Conservation (phyloP, 345 rosid species). For the Pistacia vera region DNA sequence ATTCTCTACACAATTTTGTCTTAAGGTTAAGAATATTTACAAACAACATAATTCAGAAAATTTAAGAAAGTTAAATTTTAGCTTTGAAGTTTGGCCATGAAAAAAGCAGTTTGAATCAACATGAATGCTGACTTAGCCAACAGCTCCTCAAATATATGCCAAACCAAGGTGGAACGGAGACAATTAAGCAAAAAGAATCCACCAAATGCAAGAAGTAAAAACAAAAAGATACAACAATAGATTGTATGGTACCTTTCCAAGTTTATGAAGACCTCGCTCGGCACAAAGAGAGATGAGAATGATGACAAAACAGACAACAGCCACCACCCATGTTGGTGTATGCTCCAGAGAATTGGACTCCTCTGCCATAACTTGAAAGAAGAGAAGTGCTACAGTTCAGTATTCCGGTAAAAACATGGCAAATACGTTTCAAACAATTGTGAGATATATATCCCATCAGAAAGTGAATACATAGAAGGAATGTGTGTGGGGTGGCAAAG, state of each 20-base stretch:
- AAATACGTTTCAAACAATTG: not conserved
- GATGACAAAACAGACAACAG: slow-evolving; percentile 69
- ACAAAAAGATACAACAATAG: not conserved
- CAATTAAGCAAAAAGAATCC: not conserved
- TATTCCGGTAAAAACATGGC: not conserved
- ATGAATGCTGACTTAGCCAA: not conserved
- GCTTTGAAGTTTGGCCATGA: not conserved
- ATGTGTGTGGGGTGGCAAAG: slow-evolving; percentile 10
- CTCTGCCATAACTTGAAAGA: slow-evolving; percentile 38
- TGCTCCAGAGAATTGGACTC: slow-evolving; percentile 48
- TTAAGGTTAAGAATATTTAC: not conserved
- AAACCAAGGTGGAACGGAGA: not conserved
- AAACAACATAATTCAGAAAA: not conserved
- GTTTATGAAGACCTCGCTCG: slow-evolving; percentile 70
- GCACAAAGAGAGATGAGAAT: slow-evolving; percentile 66
- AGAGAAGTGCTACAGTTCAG: not conserved
- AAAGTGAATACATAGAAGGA: not conserved
- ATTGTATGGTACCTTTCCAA: slow-evolving; percentile 64
- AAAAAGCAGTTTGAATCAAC: not conserved
- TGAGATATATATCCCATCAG: not conserved
- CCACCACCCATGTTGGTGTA: slow-evolving; percentile 88
- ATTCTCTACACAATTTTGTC: not conserved
- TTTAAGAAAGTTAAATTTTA: not conserved
- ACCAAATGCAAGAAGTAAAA: not conserved
- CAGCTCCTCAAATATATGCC: not conserved